Conservation (phyloP, 495 filamentous ascomycete species). For the Xeromyces bisporus region DNA sequence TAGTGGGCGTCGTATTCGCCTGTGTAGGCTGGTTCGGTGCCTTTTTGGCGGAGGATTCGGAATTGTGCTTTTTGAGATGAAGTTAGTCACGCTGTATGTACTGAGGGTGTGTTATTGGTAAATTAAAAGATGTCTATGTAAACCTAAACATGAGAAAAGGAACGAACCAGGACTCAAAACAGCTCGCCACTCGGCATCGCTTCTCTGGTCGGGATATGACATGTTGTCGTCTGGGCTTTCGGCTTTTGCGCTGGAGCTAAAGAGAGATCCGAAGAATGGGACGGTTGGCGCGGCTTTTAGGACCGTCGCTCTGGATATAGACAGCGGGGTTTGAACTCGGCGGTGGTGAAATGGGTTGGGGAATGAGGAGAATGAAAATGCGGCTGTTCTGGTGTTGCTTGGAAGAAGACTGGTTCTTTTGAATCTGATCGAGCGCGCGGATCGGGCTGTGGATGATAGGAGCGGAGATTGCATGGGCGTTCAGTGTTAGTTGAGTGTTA, state of each 20-base stretch:
- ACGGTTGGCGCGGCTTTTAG: constrained; percentile 49
- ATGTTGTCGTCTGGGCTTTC: constrained; percentile 35
- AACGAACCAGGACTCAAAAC: constrained; percentile 55
- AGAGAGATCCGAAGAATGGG: constrained; percentile 66
- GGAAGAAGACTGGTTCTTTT: background rate
- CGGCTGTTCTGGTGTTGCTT: background rate
- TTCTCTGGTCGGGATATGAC: constrained; percentile 67
- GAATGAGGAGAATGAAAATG: background rate
- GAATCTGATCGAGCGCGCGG: background rate
- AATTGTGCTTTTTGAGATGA: too few species aligned
- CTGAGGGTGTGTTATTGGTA: too few species aligned
- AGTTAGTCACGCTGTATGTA: too few species aligned
- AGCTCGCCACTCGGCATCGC: constrained; percentile 72
- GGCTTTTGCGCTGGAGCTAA: constrained; percentile 38
- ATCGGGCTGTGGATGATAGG: background rate
- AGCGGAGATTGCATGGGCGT: background rate
- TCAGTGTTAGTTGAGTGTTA: too few species aligned
- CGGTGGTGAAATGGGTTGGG: background rate
- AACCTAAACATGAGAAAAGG: too few species aligned
- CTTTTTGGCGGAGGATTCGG: constrained; percentile 75
- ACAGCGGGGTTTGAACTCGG: constrained; percentile 10
- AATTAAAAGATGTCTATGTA: too few species aligned
- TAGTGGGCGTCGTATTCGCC: constrained; percentile 81
- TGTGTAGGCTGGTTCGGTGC: constrained; percentile 64
- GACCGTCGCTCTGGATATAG: constrained; percentile 18